Conservation (phyloP, 2,329 filamentous ascomycete species). For the Cercospora sp. region DNA sequence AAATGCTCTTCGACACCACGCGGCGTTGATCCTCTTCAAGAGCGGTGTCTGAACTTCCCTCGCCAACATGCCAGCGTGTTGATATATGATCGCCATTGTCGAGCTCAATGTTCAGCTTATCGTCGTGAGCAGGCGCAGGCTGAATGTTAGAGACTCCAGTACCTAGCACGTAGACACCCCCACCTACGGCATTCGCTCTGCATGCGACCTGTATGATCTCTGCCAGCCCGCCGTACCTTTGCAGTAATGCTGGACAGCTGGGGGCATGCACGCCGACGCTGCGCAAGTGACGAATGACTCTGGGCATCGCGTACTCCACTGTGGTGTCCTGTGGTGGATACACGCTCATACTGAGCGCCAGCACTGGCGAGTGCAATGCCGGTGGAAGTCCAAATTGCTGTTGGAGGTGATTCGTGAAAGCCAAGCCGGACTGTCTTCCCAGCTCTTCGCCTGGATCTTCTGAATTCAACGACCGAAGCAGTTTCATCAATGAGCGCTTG, state of each 20-base stretch:
- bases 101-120: constrained; percentile 30
- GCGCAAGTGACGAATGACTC: constrained; percentile 75
- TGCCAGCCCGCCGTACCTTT: constrained; percentile 88
- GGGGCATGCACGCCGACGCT: constrained; percentile 87
- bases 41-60: constrained; percentile 19
- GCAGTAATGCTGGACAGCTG: constrained; percentile 84
- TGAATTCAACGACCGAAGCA: constrained; percentile 81
- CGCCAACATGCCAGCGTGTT: constrained; percentile 36
- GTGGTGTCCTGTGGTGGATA: constrained; percentile 56
- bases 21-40: neutral
- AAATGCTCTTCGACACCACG: constrained; percentile 48
- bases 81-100: constrained; percentile 36
- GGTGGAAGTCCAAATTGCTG: constrained; percentile 57
- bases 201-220: constrained; percentile 92
- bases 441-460: constrained; percentile 62
- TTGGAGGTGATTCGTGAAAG: constrained; percentile 61
- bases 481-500: constrained; percentile 89
- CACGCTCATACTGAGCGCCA: constrained; percentile 75
- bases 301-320: constrained; percentile 68
- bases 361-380: constrained; percentile 64
- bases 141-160: constrained; percentile 58
- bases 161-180: constrained; percentile 83
- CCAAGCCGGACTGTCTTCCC: constrained; percentile 56
- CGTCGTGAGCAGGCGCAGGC: constrained; percentile 22
- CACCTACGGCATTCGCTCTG: constrained; percentile 85